Base-by-base conservation (phyloP, 108 stramenopile species). In the Schizochytrium sp. region DNA sequence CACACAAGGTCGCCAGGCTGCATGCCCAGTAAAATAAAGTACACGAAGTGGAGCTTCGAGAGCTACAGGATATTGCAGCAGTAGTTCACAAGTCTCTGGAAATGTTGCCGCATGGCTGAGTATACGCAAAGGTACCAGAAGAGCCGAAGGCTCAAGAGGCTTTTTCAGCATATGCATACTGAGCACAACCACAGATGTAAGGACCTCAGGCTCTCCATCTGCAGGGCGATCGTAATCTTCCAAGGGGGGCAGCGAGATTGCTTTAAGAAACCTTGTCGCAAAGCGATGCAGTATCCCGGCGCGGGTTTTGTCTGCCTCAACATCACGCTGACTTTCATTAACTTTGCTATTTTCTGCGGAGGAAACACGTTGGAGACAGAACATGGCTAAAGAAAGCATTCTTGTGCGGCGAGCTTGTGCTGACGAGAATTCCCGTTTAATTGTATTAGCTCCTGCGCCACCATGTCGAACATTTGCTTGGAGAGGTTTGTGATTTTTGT, bases 131-230 rank as follows among this genome's bases (percentile, higher is more conserved):
- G 64, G 64, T 7, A 44, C 12, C 5, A 69, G 64, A 38, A 69
- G 64, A 38, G 64, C 64, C 19, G 15, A 69, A 44, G 64, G 64
- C 64, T 69, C 64, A 15, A 69, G 64, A 38, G 64, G 64, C 64
- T 69, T 69, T 44, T 69, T 69, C 42, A 69, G 12, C 64, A 69
- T 69, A 5, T 69, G 64, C 64, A 69, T 69, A 44, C 64, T 44
- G 5, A 69, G 64, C 28, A 69, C 64, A 2, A 69, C 64, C 64
- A 44, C 42, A 8, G 64, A 38, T 5, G 64, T 44, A 44, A 69
- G 64, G 42, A 69, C 44, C 28, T 69, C 64, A 8, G 15, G 28
- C 28, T 38, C 42, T 7, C 64, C 64, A 7, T 44, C 15, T 8
- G 12, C 28, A 8, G 42, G 12, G 10, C 42, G 19, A 69, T 69